Percentiles rank a stretch among this genome's conserved stretches.
These are phyloP conservation scores for Claviceps maximensis DNA, from an alignment of 2,329 filamentous ascomycete species.

Conservation along the genomic window DNA sequence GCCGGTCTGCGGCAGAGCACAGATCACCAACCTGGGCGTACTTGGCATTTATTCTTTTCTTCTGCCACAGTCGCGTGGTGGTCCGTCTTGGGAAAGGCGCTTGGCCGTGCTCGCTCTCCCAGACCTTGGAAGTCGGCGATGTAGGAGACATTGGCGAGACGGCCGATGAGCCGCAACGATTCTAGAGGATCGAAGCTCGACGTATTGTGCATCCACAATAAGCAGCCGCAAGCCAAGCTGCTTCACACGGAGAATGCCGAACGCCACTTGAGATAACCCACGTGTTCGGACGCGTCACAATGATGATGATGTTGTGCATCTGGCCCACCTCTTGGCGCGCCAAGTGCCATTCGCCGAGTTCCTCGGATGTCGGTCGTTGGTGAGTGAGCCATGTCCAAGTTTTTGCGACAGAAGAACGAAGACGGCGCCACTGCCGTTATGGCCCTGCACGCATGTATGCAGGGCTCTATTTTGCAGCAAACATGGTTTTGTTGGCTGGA, in stretches of 20 bases:
- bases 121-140: conserved; percentile 81
- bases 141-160: conserved; percentile 74
- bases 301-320: conserved; percentile 86
- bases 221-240: conserved; percentile 58
- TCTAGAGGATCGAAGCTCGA: conserved; percentile 66
- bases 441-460: conserved; percentile 76
- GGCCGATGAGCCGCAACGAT: conserved; percentile 60
- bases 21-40: conserved; percentile 70
- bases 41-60: conserved; percentile 69
- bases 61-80: conserved; percentile 59
- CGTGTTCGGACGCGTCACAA: conserved; percentile 77
- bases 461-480: conserved; percentile 44
- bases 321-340: conserved; percentile 68
- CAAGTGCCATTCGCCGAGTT: conserved; percentile 69
- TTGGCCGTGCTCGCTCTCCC: conserved; percentile 53
- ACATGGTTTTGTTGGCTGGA: background rate
- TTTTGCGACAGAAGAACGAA: conserved; percentile 81
- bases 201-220: conserved; percentile 77
- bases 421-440: conserved; percentile 66
- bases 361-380: conserved; percentile 61
- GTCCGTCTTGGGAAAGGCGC: conserved; percentile 61
- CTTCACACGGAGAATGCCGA: conserved; percentile 61
- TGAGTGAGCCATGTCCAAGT: conserved; percentile 74
- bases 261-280: conserved; percentile 69
- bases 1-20: conserved; percentile 65